Percentiles rank a stretch among this genome's conserved stretches.
Conservation (phyloP, 2,329 filamentous ascomycete species). For the Zymoseptoria brevis region DNA sequence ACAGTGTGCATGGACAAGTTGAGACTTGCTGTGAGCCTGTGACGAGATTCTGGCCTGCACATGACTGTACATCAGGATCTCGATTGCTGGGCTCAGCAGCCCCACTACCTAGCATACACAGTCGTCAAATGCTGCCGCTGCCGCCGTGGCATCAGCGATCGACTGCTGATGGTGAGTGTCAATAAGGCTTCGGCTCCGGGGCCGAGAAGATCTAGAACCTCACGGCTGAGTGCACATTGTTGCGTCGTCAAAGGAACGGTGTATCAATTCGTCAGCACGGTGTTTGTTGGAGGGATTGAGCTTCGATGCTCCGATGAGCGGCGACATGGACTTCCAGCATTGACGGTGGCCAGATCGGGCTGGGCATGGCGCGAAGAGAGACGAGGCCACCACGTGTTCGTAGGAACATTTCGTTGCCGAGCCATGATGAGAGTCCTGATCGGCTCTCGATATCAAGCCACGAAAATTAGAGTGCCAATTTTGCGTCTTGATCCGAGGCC, state of each 20-base stretch:
- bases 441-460: too few relatives aligned
- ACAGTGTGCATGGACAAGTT: too few relatives aligned
- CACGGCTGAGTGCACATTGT: not conserved
- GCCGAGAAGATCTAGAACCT: not conserved
- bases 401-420: too few relatives aligned
- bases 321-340: not conserved
- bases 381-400: not conserved
- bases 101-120: not conserved
- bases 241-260: not conserved
- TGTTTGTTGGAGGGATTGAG: not conserved
- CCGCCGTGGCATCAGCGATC: too few relatives aligned
- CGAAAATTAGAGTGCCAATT: too few relatives aligned
- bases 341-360: not conserved
- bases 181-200: not conserved
- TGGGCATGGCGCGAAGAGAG: not conserved
- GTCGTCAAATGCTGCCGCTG: not conserved
- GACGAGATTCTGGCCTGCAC: too few relatives aligned
- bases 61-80: not conserved
- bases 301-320: not conserved
- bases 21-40: too few relatives aligned
- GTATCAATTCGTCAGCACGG: not conserved
- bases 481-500: too few relatives aligned
- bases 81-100: not conserved
- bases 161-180: not conserved
- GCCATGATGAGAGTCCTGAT: too few relatives aligned